Evolutionary conservation across 495 filamentous ascomycete species (phyloP).

Genomic region (Trichocladium antarcticum): DNA sequence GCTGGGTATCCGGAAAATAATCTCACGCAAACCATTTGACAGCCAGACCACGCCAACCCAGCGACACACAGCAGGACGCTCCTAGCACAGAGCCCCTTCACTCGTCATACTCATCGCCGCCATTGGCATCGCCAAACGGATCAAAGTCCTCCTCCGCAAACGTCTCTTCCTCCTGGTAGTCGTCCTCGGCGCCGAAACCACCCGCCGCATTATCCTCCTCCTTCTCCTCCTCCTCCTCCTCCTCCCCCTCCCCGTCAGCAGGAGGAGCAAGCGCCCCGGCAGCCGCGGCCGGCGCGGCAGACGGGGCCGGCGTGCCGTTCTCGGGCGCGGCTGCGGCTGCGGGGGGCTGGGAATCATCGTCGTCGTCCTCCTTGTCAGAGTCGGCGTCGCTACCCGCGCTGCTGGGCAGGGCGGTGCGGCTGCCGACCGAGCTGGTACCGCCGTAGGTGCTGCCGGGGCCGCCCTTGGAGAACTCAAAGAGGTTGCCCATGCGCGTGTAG

Average conservation of each 20-base stretch:
- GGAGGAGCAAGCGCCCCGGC: background rate
- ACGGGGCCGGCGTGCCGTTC: background rate
- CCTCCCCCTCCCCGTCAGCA: slow-evolving; percentile 18
- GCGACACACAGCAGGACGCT: background rate
- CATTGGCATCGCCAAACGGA: slow-evolving; percentile 17
- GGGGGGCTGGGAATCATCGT: background rate
- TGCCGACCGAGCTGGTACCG: slow-evolving; percentile 15
- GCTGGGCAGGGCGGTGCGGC: slow-evolving; percentile 13
- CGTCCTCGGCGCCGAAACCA: slow-evolving; percentile 22
- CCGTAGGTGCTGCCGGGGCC: slow-evolving; percentile 30
- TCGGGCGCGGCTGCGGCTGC: background rate
- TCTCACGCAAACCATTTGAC: background rate
- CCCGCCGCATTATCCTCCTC: slow-evolving; percentile 11
- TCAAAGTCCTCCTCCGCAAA: slow-evolving; percentile 19
- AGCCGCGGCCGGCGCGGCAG: background rate
- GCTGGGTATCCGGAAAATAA: slow-evolving; percentile 3
- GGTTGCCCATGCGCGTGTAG: slow-evolving; percentile 52
- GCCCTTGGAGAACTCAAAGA: slow-evolving; percentile 36
- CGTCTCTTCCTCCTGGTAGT: slow-evolving; percentile 28
- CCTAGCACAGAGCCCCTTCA: background rate
- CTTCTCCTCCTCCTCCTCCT: slow-evolving; percentile 15
- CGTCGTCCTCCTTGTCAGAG: background rate
- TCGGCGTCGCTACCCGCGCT: slow-evolving; percentile 15
- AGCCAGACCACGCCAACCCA: background rate
- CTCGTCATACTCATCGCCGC: slow-evolving; percentile 14